Percentiles rank a stretch among this genome's conserved stretches.
Evolutionary conservation across 164 flowering plant genomes (phyloP).

Genomic region (Tetrastigma voinierianum): DNA sequence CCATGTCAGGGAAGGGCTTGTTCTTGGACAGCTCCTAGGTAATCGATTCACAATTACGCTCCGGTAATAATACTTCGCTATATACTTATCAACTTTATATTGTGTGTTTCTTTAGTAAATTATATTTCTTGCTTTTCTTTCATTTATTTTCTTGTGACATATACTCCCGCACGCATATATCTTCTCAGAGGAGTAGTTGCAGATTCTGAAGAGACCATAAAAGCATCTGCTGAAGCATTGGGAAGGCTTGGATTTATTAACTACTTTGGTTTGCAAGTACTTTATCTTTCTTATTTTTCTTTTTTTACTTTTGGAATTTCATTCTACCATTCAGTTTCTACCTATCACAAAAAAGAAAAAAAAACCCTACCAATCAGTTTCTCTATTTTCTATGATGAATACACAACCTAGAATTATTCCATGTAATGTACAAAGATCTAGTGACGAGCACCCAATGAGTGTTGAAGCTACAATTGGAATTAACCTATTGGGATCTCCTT

Average conservation of each 20-base stretch:
- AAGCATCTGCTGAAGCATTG: slow-evolving; percentile 66
- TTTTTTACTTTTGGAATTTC: background rate
- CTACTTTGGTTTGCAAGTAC: slow-evolving; percentile 94
- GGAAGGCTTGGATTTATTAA: slow-evolving; percentile 86
- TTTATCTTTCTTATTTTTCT: slow-evolving; percentile 15
- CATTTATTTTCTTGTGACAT: slow-evolving; percentile 4
- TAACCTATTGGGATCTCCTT: background rate
- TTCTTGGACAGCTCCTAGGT: slow-evolving; percentile 93
- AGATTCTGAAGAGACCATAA: slow-evolving; percentile 75
- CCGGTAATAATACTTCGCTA: slow-evolving; percentile 38
- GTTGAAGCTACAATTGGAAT: background rate
- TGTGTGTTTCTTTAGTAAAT: background rate
- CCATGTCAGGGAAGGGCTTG: slow-evolving; percentile 77
- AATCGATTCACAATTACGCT: slow-evolving; percentile 86
- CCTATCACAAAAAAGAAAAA: too few relatives aligned
- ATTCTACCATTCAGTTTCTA: background rate
- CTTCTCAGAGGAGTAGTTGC: slow-evolving; percentile 77
- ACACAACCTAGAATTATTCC: background rate
- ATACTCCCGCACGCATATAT: slow-evolving; percentile 16
- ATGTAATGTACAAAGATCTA: background rate
- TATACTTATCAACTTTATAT: background rate
- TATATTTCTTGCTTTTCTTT: background rate
- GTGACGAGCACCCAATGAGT: background rate
- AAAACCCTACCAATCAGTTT: background rate
- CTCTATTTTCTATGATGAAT: slow-evolving; percentile 2